Base-by-base conservation (phyloP, 257 asterid genomes). In the Solanum appendiculatum region DNA sequence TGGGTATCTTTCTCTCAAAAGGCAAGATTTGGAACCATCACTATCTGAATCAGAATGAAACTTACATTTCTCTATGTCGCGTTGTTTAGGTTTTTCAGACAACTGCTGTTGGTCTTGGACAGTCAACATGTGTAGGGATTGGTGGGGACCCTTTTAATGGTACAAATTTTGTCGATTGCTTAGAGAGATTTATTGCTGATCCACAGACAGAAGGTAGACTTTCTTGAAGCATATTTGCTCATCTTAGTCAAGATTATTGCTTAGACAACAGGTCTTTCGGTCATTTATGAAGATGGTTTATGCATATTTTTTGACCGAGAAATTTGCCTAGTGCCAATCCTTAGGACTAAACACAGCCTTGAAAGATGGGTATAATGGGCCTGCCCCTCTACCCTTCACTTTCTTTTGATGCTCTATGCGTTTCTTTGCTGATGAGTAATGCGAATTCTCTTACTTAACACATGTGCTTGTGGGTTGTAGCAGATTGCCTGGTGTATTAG, bases 141-240 rank as follows among this genome's bases (percentile, higher is more conserved):
- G 98, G 99, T 81, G 99, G 98, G 72, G 99, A 96, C 92, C 98
- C 99, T 89, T 96, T 96, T 93, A 96, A 95, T 88, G 99, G 99
- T 85, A 97, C 99, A 87, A 95, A 97, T 88, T 97, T 97, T 91
- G 99, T 97, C 46, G 98, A 97, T 93, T 97, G 99, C 93, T 64
- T 97, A 81, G 91, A 93, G 88, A 95, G 92, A 91, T 96, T 96
- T 94, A 94, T 96, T 39, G 92, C 93, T 88, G 98, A 96, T 92
- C 99, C 99, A 56, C 99, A 94, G 88, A 97, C 99, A 75, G 99
- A 95, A 93, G 99, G 99, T 97, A 88, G 88, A 83, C 18, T 81
- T 48, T 86, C 29, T 68, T 80, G 85, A 46, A 80, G 85, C 66
- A 80, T 80, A 80, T 80, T 80, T 46, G 23, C 42, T 80, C 66